These are phyloP conservation scores for Fusarium cyanostomum DNA, from an alignment of 2,329 filamentous ascomycete species.

Conservation along the genomic window DNA sequence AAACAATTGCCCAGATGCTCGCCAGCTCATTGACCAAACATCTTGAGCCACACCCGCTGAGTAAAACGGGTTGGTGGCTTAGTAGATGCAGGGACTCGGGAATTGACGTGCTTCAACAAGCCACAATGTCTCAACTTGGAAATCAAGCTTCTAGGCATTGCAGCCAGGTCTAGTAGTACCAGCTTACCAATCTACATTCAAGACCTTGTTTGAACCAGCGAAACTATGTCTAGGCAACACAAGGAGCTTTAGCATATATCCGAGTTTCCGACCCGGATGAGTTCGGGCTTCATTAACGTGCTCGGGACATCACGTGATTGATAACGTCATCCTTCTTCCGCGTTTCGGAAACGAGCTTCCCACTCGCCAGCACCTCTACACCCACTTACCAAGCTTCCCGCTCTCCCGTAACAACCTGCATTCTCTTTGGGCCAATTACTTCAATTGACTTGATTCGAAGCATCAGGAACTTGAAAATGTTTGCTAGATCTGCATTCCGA, in stretches of 20 bases:
- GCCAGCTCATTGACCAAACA: neutral
- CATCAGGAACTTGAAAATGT: slow-evolving; percentile 61
- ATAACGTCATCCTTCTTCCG: slow-evolving; percentile 32
- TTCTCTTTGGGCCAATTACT: slow-evolving; percentile 30
- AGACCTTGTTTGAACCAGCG: neutral
- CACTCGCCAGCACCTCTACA: slow-evolving; percentile 14
- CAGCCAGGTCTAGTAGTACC: neutral
- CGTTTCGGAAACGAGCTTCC: slow-evolving; percentile 22
- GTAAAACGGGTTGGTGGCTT: neutral
- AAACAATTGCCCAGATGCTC: neutral
- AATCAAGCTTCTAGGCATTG: slow-evolving; percentile 1
- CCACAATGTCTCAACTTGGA: neutral
- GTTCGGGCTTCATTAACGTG: neutral
- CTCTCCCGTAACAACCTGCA: slow-evolving; percentile 17
- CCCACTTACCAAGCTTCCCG: slow-evolving; percentile 22
- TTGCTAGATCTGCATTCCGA: slow-evolving; percentile 72
- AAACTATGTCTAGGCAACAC: neutral
- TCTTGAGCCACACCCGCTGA: neutral
- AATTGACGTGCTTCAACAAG: neutral
- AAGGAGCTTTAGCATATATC: neutral
- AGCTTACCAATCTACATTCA: slow-evolving; percentile 10
- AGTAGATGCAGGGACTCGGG: neutral
- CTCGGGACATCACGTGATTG: slow-evolving; percentile 32
- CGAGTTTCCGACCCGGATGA: slow-evolving; percentile 1
- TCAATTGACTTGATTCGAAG: slow-evolving; percentile 37